Conservation (phyloP, 1,284 basidiomycete genomes). For the Moniliophthora roreri region DNA sequence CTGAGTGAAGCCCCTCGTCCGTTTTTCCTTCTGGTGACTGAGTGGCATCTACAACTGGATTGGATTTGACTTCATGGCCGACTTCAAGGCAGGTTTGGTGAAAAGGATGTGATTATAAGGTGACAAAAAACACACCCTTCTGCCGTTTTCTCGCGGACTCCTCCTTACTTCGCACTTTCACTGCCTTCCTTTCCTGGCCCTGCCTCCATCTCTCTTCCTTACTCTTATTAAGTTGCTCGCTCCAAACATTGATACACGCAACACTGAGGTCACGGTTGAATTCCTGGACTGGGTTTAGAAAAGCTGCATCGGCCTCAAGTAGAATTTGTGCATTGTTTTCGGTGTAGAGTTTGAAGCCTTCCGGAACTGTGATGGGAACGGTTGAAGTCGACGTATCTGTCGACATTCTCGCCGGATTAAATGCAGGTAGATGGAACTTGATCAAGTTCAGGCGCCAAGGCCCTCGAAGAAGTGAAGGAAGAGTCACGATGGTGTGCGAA, state of each 20-base stretch:
- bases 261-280: conserved; percentile 96
- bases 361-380: conserved; percentile 50
- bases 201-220: conserved; percentile 64
- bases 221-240: conserved; percentile 68
- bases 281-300: conserved; percentile 97
- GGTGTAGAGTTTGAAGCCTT: conserved; percentile 78
- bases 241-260: conserved; percentile 87
- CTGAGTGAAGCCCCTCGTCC: too few relatives aligned
- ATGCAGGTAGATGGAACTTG: too few relatives aligned
- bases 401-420: background rate
- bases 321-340: conserved; percentile 87
- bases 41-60: background rate
- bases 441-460: conserved; percentile 1
- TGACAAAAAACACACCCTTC: conserved; percentile 17
- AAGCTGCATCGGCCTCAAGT: conserved; percentile 80
- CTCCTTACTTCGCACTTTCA: conserved; percentile 21
- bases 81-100: background rate
- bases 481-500: background rate
- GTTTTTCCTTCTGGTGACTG: background rate
- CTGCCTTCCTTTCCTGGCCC: conserved; percentile 32
- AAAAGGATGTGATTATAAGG: background rate
- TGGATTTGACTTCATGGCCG: background rate
- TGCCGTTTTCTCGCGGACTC: conserved; percentile 18
- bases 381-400: background rate
- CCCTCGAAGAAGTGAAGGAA: background rate